phyloP scores from a whole-genome alignment of 139 green algal species.

The Gonium pectorale region DNA sequence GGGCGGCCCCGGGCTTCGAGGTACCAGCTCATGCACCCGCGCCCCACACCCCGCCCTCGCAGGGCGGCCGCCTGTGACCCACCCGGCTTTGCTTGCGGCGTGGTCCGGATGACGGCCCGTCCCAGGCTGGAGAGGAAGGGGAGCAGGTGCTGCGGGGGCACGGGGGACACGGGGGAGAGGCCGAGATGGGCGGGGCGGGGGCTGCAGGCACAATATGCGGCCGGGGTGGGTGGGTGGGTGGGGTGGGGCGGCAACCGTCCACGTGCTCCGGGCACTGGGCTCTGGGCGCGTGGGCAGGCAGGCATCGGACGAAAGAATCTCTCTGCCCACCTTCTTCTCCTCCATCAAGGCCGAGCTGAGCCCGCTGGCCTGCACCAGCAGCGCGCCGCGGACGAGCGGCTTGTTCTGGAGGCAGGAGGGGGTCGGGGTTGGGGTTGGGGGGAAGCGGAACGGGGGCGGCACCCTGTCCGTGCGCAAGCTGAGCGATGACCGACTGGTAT shows the following conservation, averaged over 20 bases:
- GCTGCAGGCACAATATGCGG: no score
- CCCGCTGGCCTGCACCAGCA: conserved; percentile 72
- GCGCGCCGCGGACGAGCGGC: conserved; percentile 67
- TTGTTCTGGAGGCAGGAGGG: conserved; percentile 67
- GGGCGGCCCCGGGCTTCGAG: no score
- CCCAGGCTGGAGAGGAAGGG: conserved; percentile 43
- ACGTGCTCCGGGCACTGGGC: no score
- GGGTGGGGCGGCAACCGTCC: no score
- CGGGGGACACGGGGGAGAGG: background rate
- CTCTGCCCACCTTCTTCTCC: conserved; percentile 57
- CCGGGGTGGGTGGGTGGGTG: no score
- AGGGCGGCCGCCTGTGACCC: background rate
- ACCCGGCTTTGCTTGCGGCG: conserved; percentile 50
- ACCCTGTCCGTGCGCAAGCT: no score
- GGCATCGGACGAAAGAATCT: no score
- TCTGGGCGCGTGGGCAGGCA: background rate
- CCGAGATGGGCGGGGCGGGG: background rate
- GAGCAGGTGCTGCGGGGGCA: conserved; percentile 49
- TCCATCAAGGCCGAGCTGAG: conserved; percentile 57
- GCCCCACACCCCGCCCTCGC: background rate
- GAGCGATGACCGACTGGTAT: no score
- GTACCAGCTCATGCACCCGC: no score
- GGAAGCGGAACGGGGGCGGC: background rate
- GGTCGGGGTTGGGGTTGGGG: background rate
- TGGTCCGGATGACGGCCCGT: conserved; percentile 8